Conservation (phyloP, 495 filamentous ascomycete genomes). For the Sordaria brevicollis region DNA sequence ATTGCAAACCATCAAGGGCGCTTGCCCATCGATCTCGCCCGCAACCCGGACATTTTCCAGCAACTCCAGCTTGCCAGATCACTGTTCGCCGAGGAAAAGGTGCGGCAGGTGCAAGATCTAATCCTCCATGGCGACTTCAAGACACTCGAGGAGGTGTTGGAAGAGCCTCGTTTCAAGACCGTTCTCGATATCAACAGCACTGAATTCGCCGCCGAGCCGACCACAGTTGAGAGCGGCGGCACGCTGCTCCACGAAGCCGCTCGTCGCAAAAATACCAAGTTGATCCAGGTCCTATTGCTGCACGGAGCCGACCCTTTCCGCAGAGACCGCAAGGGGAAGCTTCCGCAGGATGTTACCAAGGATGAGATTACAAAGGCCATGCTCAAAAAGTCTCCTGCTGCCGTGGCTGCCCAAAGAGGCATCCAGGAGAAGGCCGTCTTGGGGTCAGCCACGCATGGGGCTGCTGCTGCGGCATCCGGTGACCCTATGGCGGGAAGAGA, state of each 20-base stretch:
- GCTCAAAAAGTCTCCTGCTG: conserved; percentile 87
- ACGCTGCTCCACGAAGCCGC: conserved; percentile 92
- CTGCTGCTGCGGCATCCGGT: conserved; percentile 41
- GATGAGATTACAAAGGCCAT: conserved; percentile 81
- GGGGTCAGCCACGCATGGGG: conserved; percentile 54
- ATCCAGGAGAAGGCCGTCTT: conserved; percentile 96
- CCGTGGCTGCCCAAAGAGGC: conserved; percentile 84
- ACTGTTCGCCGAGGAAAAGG: conserved; percentile 77
- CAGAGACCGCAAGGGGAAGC: conserved; percentile 85
- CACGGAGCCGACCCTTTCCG: conserved; percentile 98
- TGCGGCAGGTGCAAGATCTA: conserved; percentile 69
- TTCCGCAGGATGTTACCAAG: conserved; percentile 95
- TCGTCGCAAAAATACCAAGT: conserved; percentile 66
- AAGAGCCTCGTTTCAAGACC: conserved; percentile 73
- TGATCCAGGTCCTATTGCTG: conserved; percentile 81
- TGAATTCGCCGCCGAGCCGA: conserved; percentile 74
- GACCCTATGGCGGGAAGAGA: conserved; percentile 73
- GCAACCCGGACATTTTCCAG: conserved; percentile 90
- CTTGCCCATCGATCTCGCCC: conserved; percentile 76
- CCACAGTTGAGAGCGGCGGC: conserved; percentile 65
- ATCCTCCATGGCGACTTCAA: conserved; percentile 65
- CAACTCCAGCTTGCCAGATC: conserved; percentile 86
- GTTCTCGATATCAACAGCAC: conserved; percentile 82
- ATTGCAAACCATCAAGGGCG: conserved; percentile 83
- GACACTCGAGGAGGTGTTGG: conserved; percentile 63